Conservation (phyloP, 2,329 filamentous ascomycete genomes). For the Dothistroma septosporum region DNA sequence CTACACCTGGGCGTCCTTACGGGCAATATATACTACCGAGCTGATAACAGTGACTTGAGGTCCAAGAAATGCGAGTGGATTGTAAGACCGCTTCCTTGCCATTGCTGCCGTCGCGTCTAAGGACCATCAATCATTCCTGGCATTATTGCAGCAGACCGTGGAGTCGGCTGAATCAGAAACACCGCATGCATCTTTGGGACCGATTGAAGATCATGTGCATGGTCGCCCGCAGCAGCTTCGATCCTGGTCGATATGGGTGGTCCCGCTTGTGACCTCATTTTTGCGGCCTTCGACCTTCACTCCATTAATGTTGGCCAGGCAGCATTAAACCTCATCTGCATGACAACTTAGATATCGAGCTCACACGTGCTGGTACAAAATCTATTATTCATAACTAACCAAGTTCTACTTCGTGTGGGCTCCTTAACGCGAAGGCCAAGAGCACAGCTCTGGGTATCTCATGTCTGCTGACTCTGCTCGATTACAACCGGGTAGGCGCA, state of each 20-base stretch:
- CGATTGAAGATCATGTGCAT: background rate
- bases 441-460: background rate
- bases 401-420: background rate
- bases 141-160: background rate
- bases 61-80: constrained; percentile 69
- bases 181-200: background rate
- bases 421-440: background rate
- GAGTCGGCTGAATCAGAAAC: background rate
- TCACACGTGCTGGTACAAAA: background rate
- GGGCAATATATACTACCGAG: constrained; percentile 68
- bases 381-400: background rate
- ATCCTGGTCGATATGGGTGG: background rate
- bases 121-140: background rate
- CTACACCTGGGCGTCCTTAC: constrained; percentile 38
- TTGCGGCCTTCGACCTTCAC: background rate
- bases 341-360: background rate
- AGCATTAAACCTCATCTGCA: background rate
- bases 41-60: constrained; percentile 78
- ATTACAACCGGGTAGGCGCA: background rate
- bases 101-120: constrained; percentile 7
- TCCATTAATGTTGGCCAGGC: background rate
- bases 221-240: background rate
- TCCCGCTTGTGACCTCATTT: background rate
- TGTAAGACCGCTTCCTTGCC: constrained; percentile 27
- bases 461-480: background rate